Percentiles rank a stretch among this genome's conserved stretches.
phyloP scores from a whole-genome alignment of 345 rosid genomes.

The Eucalyptus virginea region DNA sequence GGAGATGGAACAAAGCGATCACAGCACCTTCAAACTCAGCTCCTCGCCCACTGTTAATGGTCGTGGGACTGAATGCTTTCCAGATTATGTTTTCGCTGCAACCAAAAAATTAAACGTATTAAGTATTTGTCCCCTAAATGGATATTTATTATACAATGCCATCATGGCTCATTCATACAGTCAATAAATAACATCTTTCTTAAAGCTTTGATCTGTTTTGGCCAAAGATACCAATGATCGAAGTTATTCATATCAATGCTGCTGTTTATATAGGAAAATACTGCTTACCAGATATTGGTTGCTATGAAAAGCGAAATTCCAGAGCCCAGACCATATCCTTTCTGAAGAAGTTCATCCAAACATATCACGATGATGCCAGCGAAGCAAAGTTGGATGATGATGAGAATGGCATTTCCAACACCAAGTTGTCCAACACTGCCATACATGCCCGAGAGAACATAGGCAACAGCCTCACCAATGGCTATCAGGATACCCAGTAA shows the following conservation, averaged over 20 bases:
- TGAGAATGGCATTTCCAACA: constrained; percentile 72
- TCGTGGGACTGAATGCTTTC: constrained; percentile 88
- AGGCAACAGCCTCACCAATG: constrained; percentile 77
- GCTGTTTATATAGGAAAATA: background rate
- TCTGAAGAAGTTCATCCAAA: constrained; percentile 80
- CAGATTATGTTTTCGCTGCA: constrained; percentile 78
- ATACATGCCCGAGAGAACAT: constrained; percentile 83
- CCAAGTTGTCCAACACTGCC: constrained; percentile 77
- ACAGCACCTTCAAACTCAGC: constrained; percentile 95
- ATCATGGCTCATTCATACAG: background rate
- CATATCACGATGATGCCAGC: constrained; percentile 81
- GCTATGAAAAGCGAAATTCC: constrained; percentile 89
- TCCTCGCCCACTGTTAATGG: constrained; percentile 83
- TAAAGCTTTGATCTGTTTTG: background rate
- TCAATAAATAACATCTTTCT: background rate
- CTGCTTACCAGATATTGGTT: constrained; percentile 67
- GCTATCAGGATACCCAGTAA: constrained; percentile 73
- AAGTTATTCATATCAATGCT: background rate
- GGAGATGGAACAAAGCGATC: constrained; percentile 72
- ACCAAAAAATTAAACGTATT: background rate
- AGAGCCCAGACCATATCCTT: constrained; percentile 78
- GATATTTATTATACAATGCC: background rate
- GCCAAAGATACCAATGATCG: background rate
- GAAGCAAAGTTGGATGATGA: constrained; percentile 69
- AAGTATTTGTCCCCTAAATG: background rate